phyloP scores from a whole-genome alignment of 1,139 yeast genomes.

The Suhomyces bokatorum region DNA sequence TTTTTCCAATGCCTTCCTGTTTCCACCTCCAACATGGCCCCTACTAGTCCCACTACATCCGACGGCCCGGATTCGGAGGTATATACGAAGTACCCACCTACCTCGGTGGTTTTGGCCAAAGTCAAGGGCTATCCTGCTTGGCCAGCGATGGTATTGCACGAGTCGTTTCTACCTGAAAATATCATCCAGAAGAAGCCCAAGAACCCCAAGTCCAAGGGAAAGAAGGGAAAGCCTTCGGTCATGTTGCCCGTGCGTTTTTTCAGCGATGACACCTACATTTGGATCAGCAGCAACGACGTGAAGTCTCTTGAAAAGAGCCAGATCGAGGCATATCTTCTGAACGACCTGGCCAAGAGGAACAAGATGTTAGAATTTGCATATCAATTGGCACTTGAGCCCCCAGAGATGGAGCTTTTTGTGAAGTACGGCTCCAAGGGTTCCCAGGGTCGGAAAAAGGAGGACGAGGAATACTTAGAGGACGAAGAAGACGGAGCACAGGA shows the following conservation, averaged over 20 bases:
- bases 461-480: slow-evolving; percentile 17
- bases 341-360: slow-evolving; percentile 26
- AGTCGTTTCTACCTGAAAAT: slow-evolving; percentile 53
- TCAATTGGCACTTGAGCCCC: slow-evolving; percentile 42
- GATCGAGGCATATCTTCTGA: slow-evolving; percentile 31
- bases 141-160: slow-evolving; percentile 79
- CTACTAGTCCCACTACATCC: background rate
- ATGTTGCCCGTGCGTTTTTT: slow-evolving; percentile 57
- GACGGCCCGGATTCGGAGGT: slow-evolving; percentile 1
- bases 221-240: slow-evolving; percentile 21
- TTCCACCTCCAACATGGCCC: background rate
- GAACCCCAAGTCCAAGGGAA: slow-evolving; percentile 23
- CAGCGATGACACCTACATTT: slow-evolving; percentile 66
- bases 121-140: slow-evolving; percentile 79
- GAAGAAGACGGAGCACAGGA: slow-evolving; percentile 19
- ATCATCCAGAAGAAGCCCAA: slow-evolving; percentile 52
- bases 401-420: slow-evolving; percentile 45
- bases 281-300: slow-evolving; percentile 53
- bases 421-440: slow-evolving; percentile 44
- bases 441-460: slow-evolving; percentile 18
- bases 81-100: slow-evolving; percentile 8
- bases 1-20: background rate
- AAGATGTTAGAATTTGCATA: slow-evolving; percentile 40
- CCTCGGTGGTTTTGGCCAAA: slow-evolving; percentile 61
- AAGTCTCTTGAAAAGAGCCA: slow-evolving; percentile 27